Base-by-base conservation (phyloP, 2,329 filamentous ascomycete genomes). In the Cyphellophora attinorum region DNA sequence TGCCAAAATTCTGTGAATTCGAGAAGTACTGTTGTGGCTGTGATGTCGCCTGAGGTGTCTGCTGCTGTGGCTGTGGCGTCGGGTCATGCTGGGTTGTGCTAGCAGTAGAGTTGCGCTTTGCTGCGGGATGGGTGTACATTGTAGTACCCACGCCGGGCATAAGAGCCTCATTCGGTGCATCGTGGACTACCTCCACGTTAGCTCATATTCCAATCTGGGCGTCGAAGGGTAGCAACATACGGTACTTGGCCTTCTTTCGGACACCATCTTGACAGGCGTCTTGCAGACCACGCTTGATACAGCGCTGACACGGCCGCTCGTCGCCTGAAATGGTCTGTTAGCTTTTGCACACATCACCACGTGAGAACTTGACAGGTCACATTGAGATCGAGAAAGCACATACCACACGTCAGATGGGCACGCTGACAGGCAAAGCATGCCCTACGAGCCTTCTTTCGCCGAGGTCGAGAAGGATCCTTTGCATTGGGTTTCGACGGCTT, bases 161-260 rank as follows among this genome's bases (percentile, higher is more conserved):
- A 42, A 95, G 68, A 29, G 86, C 86, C 56, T 93, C 86, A 34
- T 85, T 77, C 21, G 89, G 88, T 16, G 89, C 86, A 69, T 96
- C 91, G 54, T 96, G 88, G 37, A 98, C 21, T 25, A n/a, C 21
- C 8, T 8, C 8, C 21, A 25, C n/a, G n/a, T n/a, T n/a, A n/a
- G n/a, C n/a, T n/a, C n/a, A n/a, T n/a, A n/a, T n/a, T n/a, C n/a
- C n/a, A n/a, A n/a, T n/a, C n/a, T n/a, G n/a, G n/a, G n/a, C n/a
- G n/a, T n/a, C n/a, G n/a, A n/a, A n/a, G n/a, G n/a, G n/a, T n/a
- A n/a, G 21, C 8, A 8, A 25, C 21, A n/a, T 25, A 25, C 21
- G 81, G 59, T 98, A 98, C 60, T 98, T 98, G 34, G 91, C 91
- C 70, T 96, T 98, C 62, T 98, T 98, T 44, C 91, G 81, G 33